Conservation (phyloP, 352 stramenopile species). For the Globisporangium abappressorium region DNA sequence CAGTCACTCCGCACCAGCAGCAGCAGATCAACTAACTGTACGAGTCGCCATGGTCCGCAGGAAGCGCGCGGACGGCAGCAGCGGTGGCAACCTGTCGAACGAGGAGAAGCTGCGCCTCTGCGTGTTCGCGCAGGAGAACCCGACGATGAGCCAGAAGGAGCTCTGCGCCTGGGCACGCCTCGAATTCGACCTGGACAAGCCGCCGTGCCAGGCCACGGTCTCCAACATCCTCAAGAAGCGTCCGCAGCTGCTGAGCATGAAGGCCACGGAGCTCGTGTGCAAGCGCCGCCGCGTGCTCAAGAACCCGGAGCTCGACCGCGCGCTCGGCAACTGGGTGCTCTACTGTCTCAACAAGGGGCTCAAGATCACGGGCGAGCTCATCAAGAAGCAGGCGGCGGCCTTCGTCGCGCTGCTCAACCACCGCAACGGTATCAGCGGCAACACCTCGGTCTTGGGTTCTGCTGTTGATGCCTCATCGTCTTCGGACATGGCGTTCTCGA, state of each 20-base stretch:
- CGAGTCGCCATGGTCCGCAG: too few relatives aligned
- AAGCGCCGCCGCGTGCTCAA: conserved; percentile 39
- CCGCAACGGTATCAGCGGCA: too few relatives aligned
- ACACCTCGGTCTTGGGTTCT: too few relatives aligned
- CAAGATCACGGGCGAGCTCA: conserved; percentile 24
- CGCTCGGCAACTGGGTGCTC: conserved; percentile 44
- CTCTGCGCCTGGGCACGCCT: conserved; percentile 40
- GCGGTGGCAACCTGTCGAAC: conserved; percentile 10
- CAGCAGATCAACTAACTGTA: too few relatives aligned
- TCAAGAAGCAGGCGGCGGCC: conserved; percentile 36
- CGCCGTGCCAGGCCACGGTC: conserved; percentile 57
- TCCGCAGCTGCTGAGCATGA: conserved; percentile 33
- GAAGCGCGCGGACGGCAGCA: too few relatives aligned
- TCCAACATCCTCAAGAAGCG: conserved; percentile 53
- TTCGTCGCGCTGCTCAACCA: conserved; percentile 37
- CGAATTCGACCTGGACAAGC: conserved; percentile 37
- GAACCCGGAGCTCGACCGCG: conserved; percentile 48
- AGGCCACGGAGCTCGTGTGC: conserved; percentile 32
- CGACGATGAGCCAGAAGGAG: conserved; percentile 9
- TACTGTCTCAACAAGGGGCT: conserved; percentile 25
- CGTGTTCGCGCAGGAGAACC: conserved; percentile 10
- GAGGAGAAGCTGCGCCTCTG: conserved; percentile 17
- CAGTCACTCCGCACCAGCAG: too few relatives aligned
- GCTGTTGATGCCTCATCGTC: background rate
- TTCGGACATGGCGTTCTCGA: conserved; percentile 49